Evolutionary conservation across 106 monocot genomes (phyloP), one percentile per base, ranked within the genome.

Genomic region (Ottelia alismoides): DNA sequence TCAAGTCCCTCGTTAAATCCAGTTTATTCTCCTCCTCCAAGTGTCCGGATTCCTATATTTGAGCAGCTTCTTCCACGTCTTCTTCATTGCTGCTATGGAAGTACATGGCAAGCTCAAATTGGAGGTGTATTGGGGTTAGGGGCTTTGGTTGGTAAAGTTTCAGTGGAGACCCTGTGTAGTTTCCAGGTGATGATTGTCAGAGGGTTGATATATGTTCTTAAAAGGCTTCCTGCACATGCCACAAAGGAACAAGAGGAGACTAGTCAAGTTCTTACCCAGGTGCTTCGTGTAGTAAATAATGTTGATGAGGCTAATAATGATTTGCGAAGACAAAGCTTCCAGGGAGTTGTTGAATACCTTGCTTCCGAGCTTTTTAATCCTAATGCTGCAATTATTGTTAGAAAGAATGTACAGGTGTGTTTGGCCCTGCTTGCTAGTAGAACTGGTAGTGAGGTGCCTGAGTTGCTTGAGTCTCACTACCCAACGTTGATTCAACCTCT

Each of bases 161-260:
- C 98, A 45, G 90, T 98, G 31, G 98, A 98, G n/a, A 98, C 83
- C 49, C 51, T 98, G 25, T 83, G 76, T 49, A 68, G 73, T 58
- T 90, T 98, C 49, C 78, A 89, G 70, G 98, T 98, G 20, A 76
- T 66, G 59, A 83, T 98, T 47, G 98, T 98, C 17, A 78, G 90
- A n/a, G 75, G 85, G 21, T 70, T 98, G 47, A 53, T 98, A 27
- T 82, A 79, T 80, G 98, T 90, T 61, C 82, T 98, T 28, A 98
- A 90, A 68, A 85, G 80, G 65, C 70, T 98, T 28, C 98, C 98
- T 7, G 16, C 76, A 28, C 98, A 86, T 77, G 98, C 98, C 28
- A 89, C 79, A 31, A 98, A 80, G 62, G 98, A 98, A 64, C 98
- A 90, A 60, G 98, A 98, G 58, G 85, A 98, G 74, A 83, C 98